Percentiles rank a stretch among this genome's conserved stretches.
These are phyloP conservation scores for Penicillium fuscoglaucum DNA, from an alignment of 2,329 filamentous ascomycete species.

Conservation along the genomic window DNA sequence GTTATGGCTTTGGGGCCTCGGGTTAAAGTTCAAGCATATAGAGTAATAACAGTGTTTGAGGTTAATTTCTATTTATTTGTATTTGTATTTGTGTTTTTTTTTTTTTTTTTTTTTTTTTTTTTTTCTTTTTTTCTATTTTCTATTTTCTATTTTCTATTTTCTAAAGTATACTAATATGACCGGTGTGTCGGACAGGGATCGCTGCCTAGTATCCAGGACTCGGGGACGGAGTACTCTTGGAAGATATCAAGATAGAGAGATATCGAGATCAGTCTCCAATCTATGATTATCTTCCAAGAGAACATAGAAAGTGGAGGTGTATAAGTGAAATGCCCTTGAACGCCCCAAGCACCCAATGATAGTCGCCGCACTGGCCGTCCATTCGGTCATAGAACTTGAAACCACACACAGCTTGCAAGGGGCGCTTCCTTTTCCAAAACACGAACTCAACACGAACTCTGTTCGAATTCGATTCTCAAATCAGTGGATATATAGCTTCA, in stretches of 20 bases:
- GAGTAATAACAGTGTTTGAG: neutral
- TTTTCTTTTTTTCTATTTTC: no score
- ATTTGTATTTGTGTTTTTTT: no score
- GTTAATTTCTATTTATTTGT: neutral
- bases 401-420: conserved; percentile 15
- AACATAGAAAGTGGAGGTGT: conserved; percentile 1
- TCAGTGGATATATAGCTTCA: neutral
- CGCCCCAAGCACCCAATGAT: conserved; percentile 8
- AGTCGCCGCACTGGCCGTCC: neutral
- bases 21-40: neutral
- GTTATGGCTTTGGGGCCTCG: neutral
- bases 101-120: no score
- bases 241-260: neutral
- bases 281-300: no score
- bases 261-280: neutral
- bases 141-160: neutral
- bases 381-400: neutral
- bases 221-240: neutral
- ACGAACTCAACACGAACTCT: conserved; percentile 2
- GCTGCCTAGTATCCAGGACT: neutral
- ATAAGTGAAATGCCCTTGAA: neutral
- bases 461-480: conserved; percentile 10
- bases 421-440: conserved; percentile 4
- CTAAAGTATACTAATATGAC: neutral
- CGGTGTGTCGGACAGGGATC: neutral